These are phyloP conservation scores for Pseudocercospora fuligena DNA, from an alignment of 2,329 filamentous ascomycete species.

Conservation along the genomic window DNA sequence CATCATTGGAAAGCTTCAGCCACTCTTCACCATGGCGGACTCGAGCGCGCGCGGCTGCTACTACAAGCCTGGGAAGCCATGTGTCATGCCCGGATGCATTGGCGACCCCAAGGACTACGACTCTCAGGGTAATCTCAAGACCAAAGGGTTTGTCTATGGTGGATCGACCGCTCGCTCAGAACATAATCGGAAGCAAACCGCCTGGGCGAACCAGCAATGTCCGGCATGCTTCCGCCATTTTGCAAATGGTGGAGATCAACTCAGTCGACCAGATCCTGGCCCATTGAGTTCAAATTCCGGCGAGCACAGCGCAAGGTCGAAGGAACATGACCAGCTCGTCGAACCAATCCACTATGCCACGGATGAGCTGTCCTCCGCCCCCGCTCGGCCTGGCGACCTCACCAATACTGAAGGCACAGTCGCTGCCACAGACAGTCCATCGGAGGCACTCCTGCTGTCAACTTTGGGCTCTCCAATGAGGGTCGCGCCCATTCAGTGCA, in stretches of 20 bases:
- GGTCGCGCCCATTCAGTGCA: too few species aligned
- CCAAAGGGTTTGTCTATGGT: background rate
- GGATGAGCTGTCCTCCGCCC: too few species aligned
- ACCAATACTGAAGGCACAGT: too few species aligned
- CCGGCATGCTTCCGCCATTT: background rate
- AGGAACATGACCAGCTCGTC: too few species aligned
- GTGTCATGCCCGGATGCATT: background rate
- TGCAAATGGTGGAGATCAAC: background rate
- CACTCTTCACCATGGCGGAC: background rate
- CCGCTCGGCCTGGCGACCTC: too few species aligned
- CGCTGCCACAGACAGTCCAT: too few species aligned
- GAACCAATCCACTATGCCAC: too few species aligned
- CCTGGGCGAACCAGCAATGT: background rate
- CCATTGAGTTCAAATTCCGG: too few species aligned
- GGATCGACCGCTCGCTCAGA: background rate
- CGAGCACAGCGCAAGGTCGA: too few species aligned
- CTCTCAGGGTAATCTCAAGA: background rate
- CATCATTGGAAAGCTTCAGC: background rate
- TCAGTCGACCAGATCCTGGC: too few species aligned
- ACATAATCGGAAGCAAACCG: background rate
- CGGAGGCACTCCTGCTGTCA: too few species aligned
- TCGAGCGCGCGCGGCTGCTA: background rate
- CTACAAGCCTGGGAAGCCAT: background rate
- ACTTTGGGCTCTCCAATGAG: too few species aligned
- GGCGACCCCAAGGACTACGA: background rate